Evolutionary conservation across 257 asterid genomes (phyloP), one percentile per base, ranked within the genome.

Genomic region (Nicotiana undulata): DNA sequence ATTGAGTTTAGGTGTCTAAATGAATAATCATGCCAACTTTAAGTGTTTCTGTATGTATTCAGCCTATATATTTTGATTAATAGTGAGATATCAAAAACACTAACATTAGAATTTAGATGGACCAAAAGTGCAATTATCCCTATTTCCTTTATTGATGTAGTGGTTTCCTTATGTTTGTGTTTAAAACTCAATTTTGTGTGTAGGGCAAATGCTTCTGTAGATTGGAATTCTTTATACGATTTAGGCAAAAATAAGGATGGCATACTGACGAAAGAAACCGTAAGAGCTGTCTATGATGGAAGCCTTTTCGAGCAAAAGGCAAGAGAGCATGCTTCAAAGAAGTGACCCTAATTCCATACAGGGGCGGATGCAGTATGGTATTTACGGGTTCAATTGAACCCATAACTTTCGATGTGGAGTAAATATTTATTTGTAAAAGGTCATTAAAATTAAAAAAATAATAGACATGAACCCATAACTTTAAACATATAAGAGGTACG

Each of bases 271-370:
- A 92, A 90, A 82, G 94, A 92, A 10, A 87, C 86, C 0, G 34
- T 93, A 5, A 86, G 88, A 83, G 94, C 89, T 18, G 92, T 60
- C 59, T 95, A 82, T 17, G 99, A 95, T 76, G 99, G 99, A 80
- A 90, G 94, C 90, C 81, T 95, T 75, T 95, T 95, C 24, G 96
- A 92, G 9, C 83, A 61, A 74, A 85, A 90, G 93, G 97, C 88
- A 3, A 83, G 85, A 88, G 94, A 91, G 81, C 83, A 79, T 11
- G 88, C 86, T 26, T 83, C 92, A 1, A 90, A 90, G 87, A 86
- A 89, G 74, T 84, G 74, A 51, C 60, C 83, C 64, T 85, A 87
- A 83, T 84, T 46, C 18, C 20, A 26, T 26, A 1, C 28, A 26
- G 28, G 28, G 28, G 28, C 28, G 28, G 1, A 26, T 26, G 28